Percentiles rank a stretch among this genome's conserved stretches.
Evolutionary conservation across 75 land plant species (phyloP).

Genomic region (Azolla pinnata): DNA sequence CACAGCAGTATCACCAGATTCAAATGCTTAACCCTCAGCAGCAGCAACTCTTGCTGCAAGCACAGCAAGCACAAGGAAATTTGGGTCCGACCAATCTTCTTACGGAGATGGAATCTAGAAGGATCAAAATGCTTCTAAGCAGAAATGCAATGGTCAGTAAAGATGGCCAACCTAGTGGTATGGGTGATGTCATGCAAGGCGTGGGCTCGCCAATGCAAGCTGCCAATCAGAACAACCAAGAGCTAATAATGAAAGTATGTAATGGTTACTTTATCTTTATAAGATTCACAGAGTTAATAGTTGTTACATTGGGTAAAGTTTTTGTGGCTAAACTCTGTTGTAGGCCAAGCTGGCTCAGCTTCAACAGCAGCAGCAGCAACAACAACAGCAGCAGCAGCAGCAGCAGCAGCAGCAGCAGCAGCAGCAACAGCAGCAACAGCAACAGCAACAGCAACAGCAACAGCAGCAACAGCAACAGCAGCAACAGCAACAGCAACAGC

Average conservation of each 20-base stretch:
- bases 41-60: conserved; percentile 67
- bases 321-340: no score
- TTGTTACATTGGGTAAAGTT: no score
- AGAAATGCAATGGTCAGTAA: conserved; percentile 44
- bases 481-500: conserved; percentile 44
- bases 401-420: no score
- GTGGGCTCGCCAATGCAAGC: conserved; percentile 85
- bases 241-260: conserved; percentile 79
- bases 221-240: conserved; percentile 46
- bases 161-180: conserved; percentile 63
- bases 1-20: conserved; percentile 67
- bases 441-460: no score
- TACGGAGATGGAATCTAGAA: conserved; percentile 58
- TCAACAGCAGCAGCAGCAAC: no score
- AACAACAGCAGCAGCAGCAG: no score
- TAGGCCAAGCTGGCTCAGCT: no score
- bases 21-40: conserved; percentile 77
- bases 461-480: conserved; percentile 27
- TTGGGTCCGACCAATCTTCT: conserved; percentile 51
- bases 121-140: conserved; percentile 63
- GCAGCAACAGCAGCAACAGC: no score
- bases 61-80: conserved; percentile 70
- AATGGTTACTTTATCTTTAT: no score
- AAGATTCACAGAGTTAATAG: no score
- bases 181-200: conserved; percentile 59